A percentile compares a stretch with the other conserved stretches of the same genome.
These are phyloP conservation scores for Metschnikowia reukaufii DNA, from an alignment of 805 yeast species.

Conservation along the genomic window DNA sequence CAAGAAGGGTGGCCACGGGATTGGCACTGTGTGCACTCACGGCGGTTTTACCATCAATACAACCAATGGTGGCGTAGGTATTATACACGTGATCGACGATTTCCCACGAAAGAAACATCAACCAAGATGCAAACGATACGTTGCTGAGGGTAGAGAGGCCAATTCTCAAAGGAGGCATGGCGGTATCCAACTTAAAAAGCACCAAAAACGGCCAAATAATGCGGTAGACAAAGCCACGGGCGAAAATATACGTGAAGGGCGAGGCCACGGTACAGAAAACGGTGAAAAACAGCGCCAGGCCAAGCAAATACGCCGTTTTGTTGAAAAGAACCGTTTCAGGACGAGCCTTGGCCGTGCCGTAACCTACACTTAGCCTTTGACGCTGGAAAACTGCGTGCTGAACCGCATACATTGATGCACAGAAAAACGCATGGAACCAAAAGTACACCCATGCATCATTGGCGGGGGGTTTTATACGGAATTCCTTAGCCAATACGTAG, in stretches of 20 bases:
- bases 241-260: constrained; percentile 42
- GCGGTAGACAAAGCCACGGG: constrained; percentile 45
- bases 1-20: constrained; percentile 61
- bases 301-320: constrained; percentile 31
- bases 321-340: constrained; percentile 37
- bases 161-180: constrained; percentile 36
- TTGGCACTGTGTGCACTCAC: constrained; percentile 58
- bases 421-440: constrained; percentile 45
- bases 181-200: constrained; percentile 36
- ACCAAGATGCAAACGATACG: constrained; percentile 33
- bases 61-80: constrained; percentile 70
- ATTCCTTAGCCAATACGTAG: constrained; percentile 39
- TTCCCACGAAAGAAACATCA: constrained; percentile 52
- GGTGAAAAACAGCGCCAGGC: constrained; percentile 39
- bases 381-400: constrained; percentile 56
- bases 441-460: constrained; percentile 49
- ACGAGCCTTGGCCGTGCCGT: constrained; percentile 34
- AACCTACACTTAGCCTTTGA: constrained; percentile 50
- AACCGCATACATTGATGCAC: constrained; percentile 47
- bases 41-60: constrained; percentile 64
- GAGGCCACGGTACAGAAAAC: constrained; percentile 26
- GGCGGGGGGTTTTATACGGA: constrained; percentile 35
- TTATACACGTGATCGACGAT: constrained; percentile 55
- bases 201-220: constrained; percentile 28
- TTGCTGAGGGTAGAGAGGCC: constrained; percentile 24